phyloP scores from a whole-genome alignment of 2,329 filamentous ascomycete species.

The Fusarium goolgardi region DNA sequence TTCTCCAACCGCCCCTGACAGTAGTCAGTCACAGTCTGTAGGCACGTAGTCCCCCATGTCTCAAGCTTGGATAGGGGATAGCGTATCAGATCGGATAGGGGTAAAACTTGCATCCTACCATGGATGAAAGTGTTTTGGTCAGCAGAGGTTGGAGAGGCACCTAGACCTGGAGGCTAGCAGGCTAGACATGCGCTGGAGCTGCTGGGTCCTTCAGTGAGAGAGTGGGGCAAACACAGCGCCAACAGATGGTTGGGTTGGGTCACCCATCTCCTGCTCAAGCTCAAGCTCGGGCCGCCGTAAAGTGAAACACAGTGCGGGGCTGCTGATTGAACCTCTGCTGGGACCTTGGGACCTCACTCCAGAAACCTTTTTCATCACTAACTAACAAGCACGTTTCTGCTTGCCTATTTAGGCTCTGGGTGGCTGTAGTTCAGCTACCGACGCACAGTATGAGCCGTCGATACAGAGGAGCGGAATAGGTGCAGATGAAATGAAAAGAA shows the following conservation, averaged over 20 bases:
- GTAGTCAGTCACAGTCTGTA: constrained; percentile 2
- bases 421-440: constrained; percentile 29
- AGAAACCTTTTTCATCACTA: constrained; percentile 25
- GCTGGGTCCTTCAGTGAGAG: constrained; percentile 14
- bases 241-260: constrained; percentile 19
- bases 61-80: constrained; percentile 41
- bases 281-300: constrained; percentile 7
- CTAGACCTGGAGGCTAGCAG: neutral
- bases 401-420: constrained; percentile 14
- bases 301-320: constrained; percentile 42
- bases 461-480: neutral
- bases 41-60: constrained; percentile 17
- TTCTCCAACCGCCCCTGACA: constrained; percentile 38
- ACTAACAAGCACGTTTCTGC: constrained; percentile 28
- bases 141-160: constrained; percentile 1
- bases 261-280: neutral
- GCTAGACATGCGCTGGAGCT: neutral
- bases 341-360: constrained; percentile 8
- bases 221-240: constrained; percentile 18
- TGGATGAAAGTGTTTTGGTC: constrained; percentile 34
- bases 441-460: constrained; percentile 29
- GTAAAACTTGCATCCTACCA: constrained; percentile 23
- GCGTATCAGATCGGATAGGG: constrained; percentile 41
- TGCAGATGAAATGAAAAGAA: constrained; percentile 1
- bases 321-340: neutral